Base-by-base conservation (phyloP, 352 stramenopile genomes). In the Pythium rhizo-oryzae region DNA sequence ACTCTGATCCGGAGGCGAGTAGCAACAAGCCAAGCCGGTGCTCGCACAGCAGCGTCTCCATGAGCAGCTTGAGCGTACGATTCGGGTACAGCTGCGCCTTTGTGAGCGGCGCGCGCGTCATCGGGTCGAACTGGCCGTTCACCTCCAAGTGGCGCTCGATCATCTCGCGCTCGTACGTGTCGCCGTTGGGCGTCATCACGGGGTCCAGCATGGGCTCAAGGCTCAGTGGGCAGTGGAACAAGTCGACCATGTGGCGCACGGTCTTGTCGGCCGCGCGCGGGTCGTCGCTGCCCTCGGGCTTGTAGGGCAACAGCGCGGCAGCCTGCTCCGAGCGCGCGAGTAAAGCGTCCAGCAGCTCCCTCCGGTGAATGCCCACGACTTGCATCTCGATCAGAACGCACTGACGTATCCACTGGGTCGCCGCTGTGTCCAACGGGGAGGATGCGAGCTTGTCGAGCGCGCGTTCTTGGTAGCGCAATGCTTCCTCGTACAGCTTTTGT, bases 141-240 rank as follows among this genome's bases (percentile, higher is more conserved):
- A 90, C 73, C 44, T 84, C 78, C 13, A 93, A 67, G 56, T 93
- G 84, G 24, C 80, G 77, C 54, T 93, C 82, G 47, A 93, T 93
- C 84, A 93, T 91, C 1, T 82, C 78, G 43, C 84, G 84, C 43
- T 93, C 84, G 65, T 90, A 93, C 47, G 84, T 88, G 64, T 89
- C 83, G n/a, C 84, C 84, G 19, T 84, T 84, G 4, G 84, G 82
- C 4, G 82, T 90, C 47, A 85, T 90, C 4, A 93, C 84, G 1
- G 84, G 84, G 56, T 93, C 82, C 37, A 89, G 73, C 84, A 93
- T 93, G n/a, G 87, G 49, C 61, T 93, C 84, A 25, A 93, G 74
- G 49, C 84, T 93, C 67, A 93, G 44, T 11, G 84, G 84, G 37
- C 84, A 93, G 41, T 84, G 80, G 55, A 90, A 91, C 8, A 89